phyloP scores from a whole-genome alignment of 1,139 yeast genomes.

The Cylindricascospora bacillispora region DNA sequence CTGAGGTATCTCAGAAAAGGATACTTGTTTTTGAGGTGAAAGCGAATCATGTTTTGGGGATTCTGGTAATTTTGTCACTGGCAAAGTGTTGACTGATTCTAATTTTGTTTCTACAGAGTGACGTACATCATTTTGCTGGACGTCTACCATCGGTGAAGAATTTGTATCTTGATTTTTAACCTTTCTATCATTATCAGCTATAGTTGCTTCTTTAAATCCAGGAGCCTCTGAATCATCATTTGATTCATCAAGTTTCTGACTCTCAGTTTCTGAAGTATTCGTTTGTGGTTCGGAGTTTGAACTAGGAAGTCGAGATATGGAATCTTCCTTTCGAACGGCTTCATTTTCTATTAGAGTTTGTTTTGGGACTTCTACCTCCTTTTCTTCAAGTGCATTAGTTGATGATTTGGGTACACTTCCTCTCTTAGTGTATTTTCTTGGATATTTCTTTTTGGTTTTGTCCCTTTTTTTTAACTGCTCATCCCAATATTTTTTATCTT shows the following conservation, averaged over 20 bases:
- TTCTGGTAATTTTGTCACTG: too few species aligned
- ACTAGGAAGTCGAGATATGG: too few species aligned
- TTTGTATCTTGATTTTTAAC: background rate
- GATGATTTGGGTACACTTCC: slow-evolving; percentile 10
- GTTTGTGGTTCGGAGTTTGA: background rate
- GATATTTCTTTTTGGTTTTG: slow-evolving; percentile 28
- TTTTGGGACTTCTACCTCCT: background rate
- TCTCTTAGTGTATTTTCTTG: slow-evolving; percentile 29
- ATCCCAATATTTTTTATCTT: slow-evolving; percentile 29
- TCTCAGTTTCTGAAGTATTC: background rate
- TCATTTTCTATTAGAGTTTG: background rate
- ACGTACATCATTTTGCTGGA: background rate
- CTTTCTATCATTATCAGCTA: background rate
- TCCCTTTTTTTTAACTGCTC: slow-evolving; percentile 30
- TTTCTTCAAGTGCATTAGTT: background rate
- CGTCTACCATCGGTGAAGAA: background rate
- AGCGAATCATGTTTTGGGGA: too few species aligned
- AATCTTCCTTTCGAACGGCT: too few species aligned
- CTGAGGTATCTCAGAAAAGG: slow-evolving; percentile 11
- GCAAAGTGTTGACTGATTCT: background rate
- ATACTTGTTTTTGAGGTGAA: slow-evolving; percentile 12
- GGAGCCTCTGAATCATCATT: background rate
- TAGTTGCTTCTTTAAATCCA: background rate
- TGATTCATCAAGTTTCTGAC: too few species aligned
- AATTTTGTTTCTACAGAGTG: background rate